phyloP scores from a whole-genome alignment of 2,329 filamentous ascomycete genomes.

The Colletotrichum sp. region DNA sequence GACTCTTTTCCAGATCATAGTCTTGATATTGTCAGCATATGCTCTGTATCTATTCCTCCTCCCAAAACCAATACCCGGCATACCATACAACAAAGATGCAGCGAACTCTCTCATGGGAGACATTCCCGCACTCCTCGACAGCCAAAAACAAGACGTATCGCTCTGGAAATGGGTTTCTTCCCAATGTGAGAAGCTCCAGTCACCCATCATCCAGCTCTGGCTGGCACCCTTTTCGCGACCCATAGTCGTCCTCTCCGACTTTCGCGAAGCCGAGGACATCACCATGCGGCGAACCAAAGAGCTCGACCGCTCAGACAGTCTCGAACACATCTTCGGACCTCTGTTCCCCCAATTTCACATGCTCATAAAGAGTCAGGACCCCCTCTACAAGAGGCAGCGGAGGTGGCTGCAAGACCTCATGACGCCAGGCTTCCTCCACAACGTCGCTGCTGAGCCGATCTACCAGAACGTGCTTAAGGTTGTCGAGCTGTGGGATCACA shows the following conservation, averaged over 20 bases:
- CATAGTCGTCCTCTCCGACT: slow-evolving; percentile 46
- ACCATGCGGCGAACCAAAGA: slow-evolving; percentile 45
- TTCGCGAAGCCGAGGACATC: slow-evolving; percentile 40
- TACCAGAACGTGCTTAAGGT: slow-evolving; percentile 34
- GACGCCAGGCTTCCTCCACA: slow-evolving; percentile 36
- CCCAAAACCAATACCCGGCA: neutral
- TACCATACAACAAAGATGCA: neutral
- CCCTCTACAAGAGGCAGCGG: slow-evolving; percentile 29
- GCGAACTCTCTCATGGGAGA: neutral
- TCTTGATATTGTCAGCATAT: neutral
- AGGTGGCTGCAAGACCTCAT: slow-evolving; percentile 43
- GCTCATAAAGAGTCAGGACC: slow-evolving; percentile 29
- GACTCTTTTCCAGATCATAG: neutral
- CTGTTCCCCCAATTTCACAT: slow-evolving; percentile 26
- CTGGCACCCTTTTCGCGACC: slow-evolving; percentile 45
- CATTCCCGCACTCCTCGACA: neutral
- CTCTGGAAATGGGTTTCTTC: neutral
- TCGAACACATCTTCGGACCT: neutral
- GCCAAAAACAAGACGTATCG: neutral
- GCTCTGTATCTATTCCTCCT: neutral
- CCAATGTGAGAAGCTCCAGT: slow-evolving; percentile 31
- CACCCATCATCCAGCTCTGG: slow-evolving; percentile 52
- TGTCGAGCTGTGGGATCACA: slow-evolving; percentile 37
- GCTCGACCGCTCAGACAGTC: slow-evolving; percentile 39
- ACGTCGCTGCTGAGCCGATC: slow-evolving; percentile 34